Evolutionary conservation across 192 early-diverging fungal genomes (phyloP), one percentile per base, ranked within the genome.

Genomic region (Cetraspora pellucida): DNA sequence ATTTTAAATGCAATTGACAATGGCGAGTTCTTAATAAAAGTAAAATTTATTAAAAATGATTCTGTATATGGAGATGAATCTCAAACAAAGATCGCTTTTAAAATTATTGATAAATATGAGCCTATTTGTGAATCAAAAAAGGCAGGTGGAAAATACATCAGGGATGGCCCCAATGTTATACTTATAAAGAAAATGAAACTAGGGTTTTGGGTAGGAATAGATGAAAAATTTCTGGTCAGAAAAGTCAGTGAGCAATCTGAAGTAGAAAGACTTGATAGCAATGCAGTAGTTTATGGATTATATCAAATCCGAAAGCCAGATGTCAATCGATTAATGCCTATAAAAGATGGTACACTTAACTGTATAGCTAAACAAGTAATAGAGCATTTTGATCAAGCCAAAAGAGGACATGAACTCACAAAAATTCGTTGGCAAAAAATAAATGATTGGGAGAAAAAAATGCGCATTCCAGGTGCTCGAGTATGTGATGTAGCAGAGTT

Each of bases 211-310:
- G 7, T 64, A 64, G 61, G 28, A 64, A 64, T 64, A 25, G 27
- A 64, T 25, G 61, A 64, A 17, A 64, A 64, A 64, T 64, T 64
- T 64, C 25, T 43, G 25, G 2, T 64, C 30, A 63, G 60, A 63
- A 11, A 63, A 27, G 30, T 63, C 8, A 23, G n/a, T 23, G 2
- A 1, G 2, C n/a, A 63, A 63, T 63, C 8, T 63, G 60, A 63
- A 1, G 2, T 63, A 63, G 37, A 10, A 44, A 14, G 37, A 14
- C 66, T 68, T 68, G 3, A 11, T 8, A 28, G n/a, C 11, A 70
- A 70, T 70, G 68, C 68, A 70, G 68, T 70, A n/a, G 47, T 70
- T 14, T 70, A 70, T 70, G 68, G 49, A 70, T 27, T 70, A 50
- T 70, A 70, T 70, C 16, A 6, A 70, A 70, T 70, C 68, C 25